Percentiles rank a stretch among this genome's conserved stretches.
Conservation (phyloP, 1,284 basidiomycete species). For the Tylopilus sp. region DNA sequence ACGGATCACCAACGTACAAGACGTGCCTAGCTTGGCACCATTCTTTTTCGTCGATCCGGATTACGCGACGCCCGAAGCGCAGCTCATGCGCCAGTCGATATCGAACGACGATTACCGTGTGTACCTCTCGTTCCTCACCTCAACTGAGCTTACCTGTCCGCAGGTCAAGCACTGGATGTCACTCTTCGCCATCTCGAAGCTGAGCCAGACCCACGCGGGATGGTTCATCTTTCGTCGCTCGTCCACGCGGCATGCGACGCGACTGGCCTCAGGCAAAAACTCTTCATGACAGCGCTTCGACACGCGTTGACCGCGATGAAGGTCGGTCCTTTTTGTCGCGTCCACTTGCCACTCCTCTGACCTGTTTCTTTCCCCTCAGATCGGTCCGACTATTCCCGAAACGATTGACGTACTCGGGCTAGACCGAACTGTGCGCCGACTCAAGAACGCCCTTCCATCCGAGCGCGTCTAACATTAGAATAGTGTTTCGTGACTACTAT, state of each 20-base stretch:
- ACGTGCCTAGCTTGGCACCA: slow-evolving; percentile 64
- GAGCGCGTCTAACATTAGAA: background rate
- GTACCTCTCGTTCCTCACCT: slow-evolving; percentile 17
- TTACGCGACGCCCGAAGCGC: slow-evolving; percentile 53
- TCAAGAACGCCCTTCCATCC: slow-evolving; percentile 21
- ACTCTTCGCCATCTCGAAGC: slow-evolving; percentile 8
- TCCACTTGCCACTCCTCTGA: background rate
- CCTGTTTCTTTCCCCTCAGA: slow-evolving; percentile 27
- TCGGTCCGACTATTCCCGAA: slow-evolving; percentile 49
- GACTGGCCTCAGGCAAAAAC: slow-evolving; percentile 47
- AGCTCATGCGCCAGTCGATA: slow-evolving; percentile 52
- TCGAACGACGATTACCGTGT: slow-evolving; percentile 44
- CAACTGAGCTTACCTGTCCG: background rate
- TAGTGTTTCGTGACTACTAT: slow-evolving; percentile 1
- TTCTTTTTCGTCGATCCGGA: slow-evolving; percentile 78
- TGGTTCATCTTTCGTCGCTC: slow-evolving; percentile 40
- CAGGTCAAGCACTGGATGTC: slow-evolving; percentile 24
- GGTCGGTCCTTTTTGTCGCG: slow-evolving; percentile 43
- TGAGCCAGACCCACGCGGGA: slow-evolving; percentile 17
- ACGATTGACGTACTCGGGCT: slow-evolving; percentile 45
- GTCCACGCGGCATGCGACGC: slow-evolving; percentile 49
- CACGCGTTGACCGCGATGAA: slow-evolving; percentile 79
- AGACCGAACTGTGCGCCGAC: slow-evolving; percentile 35
- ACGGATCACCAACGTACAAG: slow-evolving; percentile 65
- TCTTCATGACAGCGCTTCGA: slow-evolving; percentile 70